phyloP scores from a whole-genome alignment of 1,139 yeast genomes.

The Starmera stellimalicola region DNA sequence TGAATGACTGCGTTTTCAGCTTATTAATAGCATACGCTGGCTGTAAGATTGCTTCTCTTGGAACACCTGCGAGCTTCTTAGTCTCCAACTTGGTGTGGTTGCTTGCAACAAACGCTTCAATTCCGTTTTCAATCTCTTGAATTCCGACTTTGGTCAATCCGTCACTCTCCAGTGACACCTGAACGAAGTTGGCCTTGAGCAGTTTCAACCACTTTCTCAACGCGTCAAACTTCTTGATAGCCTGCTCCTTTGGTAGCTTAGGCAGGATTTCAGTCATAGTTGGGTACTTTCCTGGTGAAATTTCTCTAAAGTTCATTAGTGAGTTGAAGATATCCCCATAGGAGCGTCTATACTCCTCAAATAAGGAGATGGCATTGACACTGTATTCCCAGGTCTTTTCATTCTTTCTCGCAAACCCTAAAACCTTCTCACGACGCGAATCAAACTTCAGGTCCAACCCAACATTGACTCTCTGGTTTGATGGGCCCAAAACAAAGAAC shows the following conservation, averaged over 20 bases:
- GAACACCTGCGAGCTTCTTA: constrained; percentile 71
- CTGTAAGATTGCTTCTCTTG: constrained; percentile 72
- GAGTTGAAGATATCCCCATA: constrained; percentile 55
- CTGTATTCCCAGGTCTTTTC: constrained; percentile 81
- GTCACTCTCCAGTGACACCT: constrained; percentile 73
- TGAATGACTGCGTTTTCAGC: constrained; percentile 67
- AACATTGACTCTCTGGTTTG: constrained; percentile 52
- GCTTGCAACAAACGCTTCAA: constrained; percentile 35
- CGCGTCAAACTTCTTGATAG: constrained; percentile 33
- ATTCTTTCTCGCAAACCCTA: constrained; percentile 71
- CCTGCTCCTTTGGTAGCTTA: constrained; percentile 25
- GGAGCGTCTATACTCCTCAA: constrained; percentile 47
- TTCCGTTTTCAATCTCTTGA: constrained; percentile 56
- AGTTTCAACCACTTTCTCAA: constrained; percentile 52
- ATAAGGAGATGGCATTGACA: constrained; percentile 57
- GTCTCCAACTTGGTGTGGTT: constrained; percentile 34
- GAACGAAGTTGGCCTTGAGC: constrained; percentile 44
- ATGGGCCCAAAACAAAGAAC: constrained; percentile 47
- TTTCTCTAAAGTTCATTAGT: constrained; percentile 15
- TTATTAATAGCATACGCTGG: constrained; percentile 68
- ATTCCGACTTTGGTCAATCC: constrained; percentile 63
- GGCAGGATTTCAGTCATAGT: constrained; percentile 31
- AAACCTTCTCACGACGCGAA: constrained; percentile 66
- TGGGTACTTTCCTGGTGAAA: constrained; percentile 30
- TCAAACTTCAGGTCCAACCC: constrained; percentile 87